phyloP scores from a whole-genome alignment of 805 yeast genomes.

The Myxozyma monticola region DNA sequence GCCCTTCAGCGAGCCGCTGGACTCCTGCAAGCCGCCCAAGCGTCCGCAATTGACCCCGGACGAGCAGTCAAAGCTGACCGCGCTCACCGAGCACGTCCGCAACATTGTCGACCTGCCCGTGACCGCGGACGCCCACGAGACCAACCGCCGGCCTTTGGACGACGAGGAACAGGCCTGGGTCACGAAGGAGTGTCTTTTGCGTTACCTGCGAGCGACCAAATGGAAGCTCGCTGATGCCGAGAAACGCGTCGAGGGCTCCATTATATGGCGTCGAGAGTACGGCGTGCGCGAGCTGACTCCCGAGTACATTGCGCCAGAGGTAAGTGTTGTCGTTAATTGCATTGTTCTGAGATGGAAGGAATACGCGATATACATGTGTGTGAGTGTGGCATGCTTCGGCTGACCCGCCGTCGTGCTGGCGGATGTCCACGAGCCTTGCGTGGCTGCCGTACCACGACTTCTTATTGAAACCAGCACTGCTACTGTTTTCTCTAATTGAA shows the following conservation, averaged over 20 bases:
- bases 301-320: slow-evolving; percentile 36
- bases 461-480: too few relatives aligned
- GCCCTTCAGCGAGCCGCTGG: slow-evolving; percentile 63
- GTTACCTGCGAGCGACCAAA: slow-evolving; percentile 91
- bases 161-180: slow-evolving; percentile 84
- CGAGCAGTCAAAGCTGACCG: slow-evolving; percentile 60
- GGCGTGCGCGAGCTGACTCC: slow-evolving; percentile 57
- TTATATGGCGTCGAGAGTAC: slow-evolving; percentile 93
- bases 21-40: slow-evolving; percentile 52
- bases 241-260: slow-evolving; percentile 68
- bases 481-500: too few relatives aligned
- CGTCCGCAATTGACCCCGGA: slow-evolving; percentile 50
- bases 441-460: too few relatives aligned
- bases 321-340: too few relatives aligned
- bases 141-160: slow-evolving; percentile 42
- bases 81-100: slow-evolving; percentile 64
- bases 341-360: too few relatives aligned
- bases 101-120: slow-evolving; percentile 51
- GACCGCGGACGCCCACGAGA: slow-evolving; percentile 41
- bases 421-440: too few relatives aligned
- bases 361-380: too few relatives aligned
- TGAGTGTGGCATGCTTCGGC: too few relatives aligned
- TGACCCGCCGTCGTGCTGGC: too few relatives aligned
- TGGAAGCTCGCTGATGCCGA: slow-evolving; percentile 77
- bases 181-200: slow-evolving; percentile 82